Base-by-base conservation (phyloP, 495 filamentous ascomycete genomes). In the Neurospora tetraspora region DNA sequence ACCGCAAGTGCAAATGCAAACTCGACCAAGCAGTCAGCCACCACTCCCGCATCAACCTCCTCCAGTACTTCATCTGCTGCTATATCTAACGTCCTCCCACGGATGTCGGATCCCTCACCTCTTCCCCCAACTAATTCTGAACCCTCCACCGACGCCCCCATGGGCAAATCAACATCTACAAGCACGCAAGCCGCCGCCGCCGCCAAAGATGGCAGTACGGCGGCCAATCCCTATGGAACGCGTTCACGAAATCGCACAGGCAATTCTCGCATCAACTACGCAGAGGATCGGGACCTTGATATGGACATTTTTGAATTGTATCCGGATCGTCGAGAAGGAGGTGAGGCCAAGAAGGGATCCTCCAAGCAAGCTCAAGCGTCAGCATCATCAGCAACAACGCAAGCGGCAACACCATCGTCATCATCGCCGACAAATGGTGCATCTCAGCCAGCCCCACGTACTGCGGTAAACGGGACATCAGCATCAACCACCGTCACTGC, bases 281-380 rank as follows among this genome's bases (percentile, higher is more conserved):
- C 96, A 39, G 96, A 99, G 83, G 96, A 99, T 82, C 92, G 91
- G 78, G 96, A 98, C 77, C 83, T 93, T 75, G 96, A 98, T 74
- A 88, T 93, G 82, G 96, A 99, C 45, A 87, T 92, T 76, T 85
- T 82, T 75, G 85, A 86, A 71, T 71, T 74, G 39, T 79, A 89
- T 88, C 74, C 82, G 78, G 82, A 86, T 74, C 76, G 83, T 37
- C 81, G 83, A 47, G 59, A 81, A 85, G 3, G 80, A 80, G n/a
- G 27, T 65, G 81, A 82, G 34, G 72, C 83, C 71, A 89, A 87
- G 80, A 85, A 86, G 39, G 77, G 77, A 34, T 84, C 85, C 75
- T 83, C 75, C 74, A 78, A 75, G 76, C 80, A 78, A 69, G 72
- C 71, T 18, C 47, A 73, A n/a, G 18, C 76, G 14, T 76, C 77